phyloP scores from a whole-genome alignment of 768 basidiomycete species.

The Rhizopogon salebrosus region DNA sequence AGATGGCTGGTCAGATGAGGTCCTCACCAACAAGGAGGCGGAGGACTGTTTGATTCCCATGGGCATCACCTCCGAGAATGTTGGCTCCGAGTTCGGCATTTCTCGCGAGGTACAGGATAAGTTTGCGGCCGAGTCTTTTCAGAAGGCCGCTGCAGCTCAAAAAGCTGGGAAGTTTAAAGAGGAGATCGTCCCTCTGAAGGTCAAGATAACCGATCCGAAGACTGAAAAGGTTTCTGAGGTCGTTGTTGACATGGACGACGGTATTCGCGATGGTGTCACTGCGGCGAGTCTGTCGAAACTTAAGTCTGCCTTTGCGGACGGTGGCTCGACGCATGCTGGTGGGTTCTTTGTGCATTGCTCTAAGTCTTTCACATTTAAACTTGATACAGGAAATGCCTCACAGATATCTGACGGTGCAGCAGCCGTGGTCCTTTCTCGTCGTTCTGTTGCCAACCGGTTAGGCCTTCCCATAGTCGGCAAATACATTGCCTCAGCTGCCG shows the following conservation, averaged over 20 bases:
- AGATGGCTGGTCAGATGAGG: constrained; percentile 55
- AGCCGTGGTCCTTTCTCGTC: constrained; percentile 78
- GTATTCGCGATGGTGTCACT: constrained; percentile 82
- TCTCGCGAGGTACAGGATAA: constrained; percentile 75
- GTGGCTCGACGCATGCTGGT: constrained; percentile 73
- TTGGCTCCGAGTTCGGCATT: constrained; percentile 72
- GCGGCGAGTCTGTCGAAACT: constrained; percentile 72
- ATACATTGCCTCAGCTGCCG: constrained; percentile 61
- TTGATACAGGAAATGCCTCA: constrained; percentile 62
- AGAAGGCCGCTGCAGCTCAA: constrained; percentile 76
- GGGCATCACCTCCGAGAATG: constrained; percentile 95
- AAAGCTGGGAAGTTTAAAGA: constrained; percentile 76
- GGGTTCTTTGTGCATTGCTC: constrained; percentile 7
- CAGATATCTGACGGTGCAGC: constrained; percentile 93
- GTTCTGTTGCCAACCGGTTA: constrained; percentile 75
- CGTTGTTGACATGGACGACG: constrained; percentile 78
- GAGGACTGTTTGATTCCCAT: constrained; percentile 82
- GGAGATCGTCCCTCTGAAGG: constrained; percentile 81
- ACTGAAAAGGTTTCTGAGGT: constrained; percentile 63
- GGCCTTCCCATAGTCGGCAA: constrained; percentile 87
- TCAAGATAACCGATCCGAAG: constrained; percentile 67
- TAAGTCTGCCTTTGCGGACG: constrained; percentile 79
- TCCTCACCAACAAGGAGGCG: constrained; percentile 63
- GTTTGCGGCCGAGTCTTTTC: constrained; percentile 81
- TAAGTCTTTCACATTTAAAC: not conserved